Percentiles rank a stretch among this genome's conserved stretches.
Evolutionary conservation across 345 rosid genomes (phyloP).

Genomic region (Raphanus sativus): DNA sequence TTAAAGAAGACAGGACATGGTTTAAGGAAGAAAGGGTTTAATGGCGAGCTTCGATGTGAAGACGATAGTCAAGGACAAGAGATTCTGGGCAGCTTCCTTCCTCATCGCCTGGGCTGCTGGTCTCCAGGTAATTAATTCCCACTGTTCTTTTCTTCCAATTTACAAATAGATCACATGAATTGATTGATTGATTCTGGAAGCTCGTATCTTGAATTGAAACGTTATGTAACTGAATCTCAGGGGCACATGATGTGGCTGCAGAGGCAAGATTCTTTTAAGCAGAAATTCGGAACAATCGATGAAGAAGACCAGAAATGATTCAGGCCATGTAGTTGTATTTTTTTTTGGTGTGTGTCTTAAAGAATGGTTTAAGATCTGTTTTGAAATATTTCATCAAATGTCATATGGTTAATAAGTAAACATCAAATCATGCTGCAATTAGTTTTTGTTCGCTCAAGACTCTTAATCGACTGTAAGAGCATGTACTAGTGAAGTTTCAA

Average conservation of each 20-base stretch:
- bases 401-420: too few species aligned
- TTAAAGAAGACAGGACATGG: background rate
- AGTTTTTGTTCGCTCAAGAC: background rate
- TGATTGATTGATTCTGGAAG: background rate
- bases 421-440: background rate
- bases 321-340: background rate
- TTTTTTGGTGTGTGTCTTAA: background rate
- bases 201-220: background rate
- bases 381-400: background rate
- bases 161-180: background rate
- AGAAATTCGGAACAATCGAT: conserved; percentile 53
- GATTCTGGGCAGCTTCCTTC: conserved; percentile 78
- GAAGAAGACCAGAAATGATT: conserved; percentile 31
- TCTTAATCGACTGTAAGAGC: background rate
- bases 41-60: conserved; percentile 57
- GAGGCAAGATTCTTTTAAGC: conserved; percentile 79
- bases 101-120: conserved; percentile 89
- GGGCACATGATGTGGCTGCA: conserved; percentile 93
- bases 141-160: background rate
- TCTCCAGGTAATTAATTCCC: conserved; percentile 61
- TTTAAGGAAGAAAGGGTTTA: conserved; percentile 29
- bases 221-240: conserved; percentile 40
- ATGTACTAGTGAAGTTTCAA: background rate
- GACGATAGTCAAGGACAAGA: conserved; percentile 73
- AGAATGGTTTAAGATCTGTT: background rate